These are phyloP conservation scores for Stevia rebaudiana DNA, from an alignment of 140 eudicot species.

Conservation along the genomic window DNA sequence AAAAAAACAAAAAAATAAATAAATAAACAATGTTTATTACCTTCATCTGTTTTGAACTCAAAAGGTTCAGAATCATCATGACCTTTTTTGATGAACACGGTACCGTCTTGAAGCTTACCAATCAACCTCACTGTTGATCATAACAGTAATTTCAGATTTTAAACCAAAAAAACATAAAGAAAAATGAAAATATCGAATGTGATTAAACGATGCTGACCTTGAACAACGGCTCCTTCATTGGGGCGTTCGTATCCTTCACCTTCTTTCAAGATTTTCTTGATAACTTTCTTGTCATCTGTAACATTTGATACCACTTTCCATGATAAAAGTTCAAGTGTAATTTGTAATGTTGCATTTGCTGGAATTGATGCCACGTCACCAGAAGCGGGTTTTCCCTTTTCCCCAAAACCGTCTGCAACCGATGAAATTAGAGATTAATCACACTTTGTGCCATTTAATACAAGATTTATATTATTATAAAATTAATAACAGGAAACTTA, in stretches of 20 bases:
- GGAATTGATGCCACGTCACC: constrained; percentile 71
- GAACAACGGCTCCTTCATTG: constrained; percentile 82
- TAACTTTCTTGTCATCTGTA: constrained; percentile 82
- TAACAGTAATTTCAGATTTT: constrained; percentile 10
- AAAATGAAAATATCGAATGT: background rate
- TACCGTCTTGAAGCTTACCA: constrained; percentile 86
- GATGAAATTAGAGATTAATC: background rate
- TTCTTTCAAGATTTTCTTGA: constrained; percentile 81
- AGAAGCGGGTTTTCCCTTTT: constrained; percentile 69
- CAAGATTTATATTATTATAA: background rate
- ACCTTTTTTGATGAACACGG: constrained; percentile 64
- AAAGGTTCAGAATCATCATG: constrained; percentile 58
- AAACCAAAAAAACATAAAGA: background rate
- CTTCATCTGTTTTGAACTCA: constrained; percentile 90
- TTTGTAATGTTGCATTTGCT: constrained; percentile 63
- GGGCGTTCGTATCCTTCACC: constrained; percentile 92
- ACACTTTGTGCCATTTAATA: background rate
- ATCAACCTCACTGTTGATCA: constrained; percentile 56
- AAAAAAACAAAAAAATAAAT: background rate
- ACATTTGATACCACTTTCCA: constrained; percentile 75
- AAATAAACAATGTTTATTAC: too few species aligned
- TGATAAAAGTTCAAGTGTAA: constrained; percentile 62
- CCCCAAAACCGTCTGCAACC: constrained; percentile 88
- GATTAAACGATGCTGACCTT: constrained; percentile 29
- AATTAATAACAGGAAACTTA: constrained; percentile 22